Conservation (phyloP, 805 yeast genomes). For the Lipomyces anomalus region DNA sequence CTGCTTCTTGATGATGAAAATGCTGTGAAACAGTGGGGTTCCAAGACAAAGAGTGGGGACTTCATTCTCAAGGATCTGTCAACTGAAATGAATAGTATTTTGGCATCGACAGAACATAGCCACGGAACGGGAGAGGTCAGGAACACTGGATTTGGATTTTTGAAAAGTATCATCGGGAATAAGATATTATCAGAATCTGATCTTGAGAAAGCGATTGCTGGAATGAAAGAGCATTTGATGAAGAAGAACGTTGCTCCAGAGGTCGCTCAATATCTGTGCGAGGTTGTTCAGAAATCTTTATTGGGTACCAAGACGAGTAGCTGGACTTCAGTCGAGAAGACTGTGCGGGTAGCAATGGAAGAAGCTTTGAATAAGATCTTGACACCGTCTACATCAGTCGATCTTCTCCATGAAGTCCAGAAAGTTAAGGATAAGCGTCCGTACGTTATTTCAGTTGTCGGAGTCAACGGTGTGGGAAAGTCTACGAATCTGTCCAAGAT, state of each 20-base stretch:
- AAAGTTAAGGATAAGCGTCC: conserved; percentile 45
- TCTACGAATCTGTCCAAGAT: conserved; percentile 91
- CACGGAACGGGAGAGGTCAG: conserved; percentile 5
- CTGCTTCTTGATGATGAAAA: conserved; percentile 32
- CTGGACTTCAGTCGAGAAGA: conserved; percentile 67
- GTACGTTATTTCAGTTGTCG: conserved; percentile 93
- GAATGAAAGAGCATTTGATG: conserved; percentile 69
- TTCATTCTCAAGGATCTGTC: conserved; percentile 61
- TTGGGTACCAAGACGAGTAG: conserved; percentile 65
- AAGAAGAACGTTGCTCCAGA: conserved; percentile 87
- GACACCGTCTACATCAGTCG: conserved; percentile 88
- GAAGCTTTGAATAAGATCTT: conserved; percentile 60
- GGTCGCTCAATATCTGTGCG: conserved; percentile 68
- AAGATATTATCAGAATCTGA: conserved; percentile 59
- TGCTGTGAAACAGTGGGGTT: conserved; percentile 35
- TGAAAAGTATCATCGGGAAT: conserved; percentile 61
- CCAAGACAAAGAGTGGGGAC: conserved; percentile 46
- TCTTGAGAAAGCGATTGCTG: conserved; percentile 56
- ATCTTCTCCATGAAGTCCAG: conserved; percentile 75
- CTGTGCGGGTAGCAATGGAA: conserved; percentile 55
- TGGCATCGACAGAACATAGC: conserved; percentile 30
- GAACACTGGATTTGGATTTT: conserved; percentile 46
- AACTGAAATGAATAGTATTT: conserved; percentile 43
- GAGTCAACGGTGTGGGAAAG: conserved; percentile 97
- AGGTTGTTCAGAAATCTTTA: conserved; percentile 62